A percentile compares a stretch with the other conserved stretches of the same genome.
Conservation (phyloP, 2,329 filamentous ascomycete genomes). For the Aureobasidium sp. region DNA sequence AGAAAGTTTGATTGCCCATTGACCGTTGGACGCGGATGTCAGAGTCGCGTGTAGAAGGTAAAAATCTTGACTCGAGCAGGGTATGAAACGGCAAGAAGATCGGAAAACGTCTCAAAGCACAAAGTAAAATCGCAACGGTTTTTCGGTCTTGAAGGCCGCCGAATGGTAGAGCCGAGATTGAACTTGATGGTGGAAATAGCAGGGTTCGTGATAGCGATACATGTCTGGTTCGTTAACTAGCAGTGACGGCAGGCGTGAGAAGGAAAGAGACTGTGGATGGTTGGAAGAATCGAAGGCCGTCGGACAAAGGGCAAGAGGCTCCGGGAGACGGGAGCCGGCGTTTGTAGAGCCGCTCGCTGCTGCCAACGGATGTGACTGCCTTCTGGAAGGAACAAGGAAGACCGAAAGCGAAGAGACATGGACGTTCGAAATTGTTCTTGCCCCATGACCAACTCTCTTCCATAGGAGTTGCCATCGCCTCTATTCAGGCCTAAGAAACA, state of each 20-base stretch:
- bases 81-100: background rate
- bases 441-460: too few species aligned
- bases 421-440: too few species aligned
- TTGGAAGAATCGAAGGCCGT: background rate
- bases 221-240: background rate
- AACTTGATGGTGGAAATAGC: background rate
- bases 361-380: too few species aligned
- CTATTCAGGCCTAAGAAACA: too few species aligned
- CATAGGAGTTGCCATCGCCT: too few species aligned
- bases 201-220: background rate
- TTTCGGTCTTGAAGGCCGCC: background rate
- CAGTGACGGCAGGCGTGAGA: background rate
- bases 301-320: background rate
- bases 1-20: constrained; percentile 13
- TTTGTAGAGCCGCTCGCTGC: background rate
- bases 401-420: too few species aligned
- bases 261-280: background rate
- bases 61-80: background rate
- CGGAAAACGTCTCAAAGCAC: background rate
- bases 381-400: too few species aligned
- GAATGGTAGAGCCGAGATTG: background rate
- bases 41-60: background rate
- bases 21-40: background rate
- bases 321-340: background rate
- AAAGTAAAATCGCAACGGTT: background rate